These are phyloP conservation scores for Chlamydomonas schloesseri DNA, from an alignment of 139 green algal species.

Conservation along the genomic window DNA sequence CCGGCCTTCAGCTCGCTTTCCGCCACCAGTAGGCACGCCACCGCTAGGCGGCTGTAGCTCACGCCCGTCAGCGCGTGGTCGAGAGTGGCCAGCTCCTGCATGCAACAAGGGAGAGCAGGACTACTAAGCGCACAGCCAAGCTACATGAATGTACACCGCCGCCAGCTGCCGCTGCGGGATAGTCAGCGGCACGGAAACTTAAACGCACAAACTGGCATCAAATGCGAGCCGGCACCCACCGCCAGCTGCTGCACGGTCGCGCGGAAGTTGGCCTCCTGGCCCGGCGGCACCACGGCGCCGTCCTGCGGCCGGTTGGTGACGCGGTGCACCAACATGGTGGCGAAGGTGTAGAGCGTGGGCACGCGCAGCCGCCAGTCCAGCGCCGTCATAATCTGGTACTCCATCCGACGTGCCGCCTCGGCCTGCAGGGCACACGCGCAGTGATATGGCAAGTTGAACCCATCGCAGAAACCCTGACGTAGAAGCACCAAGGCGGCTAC, in stretches of 20 bases:
- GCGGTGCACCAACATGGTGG: conserved; percentile 6
- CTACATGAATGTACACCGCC: no score
- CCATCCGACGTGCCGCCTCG: conserved; percentile 18
- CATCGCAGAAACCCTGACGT: no score
- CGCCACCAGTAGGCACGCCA: conserved; percentile 16
- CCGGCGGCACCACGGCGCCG: conserved; percentile 11
- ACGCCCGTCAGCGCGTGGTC: conserved; percentile 11
- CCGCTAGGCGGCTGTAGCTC: conserved; percentile 1
- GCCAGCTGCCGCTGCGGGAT: no score
- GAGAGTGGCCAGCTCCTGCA: conserved; percentile 13
- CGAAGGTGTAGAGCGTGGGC: conserved; percentile 38
- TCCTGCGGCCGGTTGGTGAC: conserved; percentile 10
- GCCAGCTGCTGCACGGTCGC: not conserved
- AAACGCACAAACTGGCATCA: no score
- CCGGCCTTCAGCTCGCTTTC: conserved; percentile 40
- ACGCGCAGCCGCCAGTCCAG: conserved; percentile 23
- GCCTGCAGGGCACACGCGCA: not conserved
- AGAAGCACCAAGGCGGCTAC: no score
- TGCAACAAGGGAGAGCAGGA: not conserved
- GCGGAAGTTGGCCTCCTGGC: conserved; percentile 4
- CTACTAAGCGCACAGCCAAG: no score
- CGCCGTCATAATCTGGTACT: conserved; percentile 5
- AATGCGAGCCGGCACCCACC: no score
- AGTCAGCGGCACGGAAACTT: no score
- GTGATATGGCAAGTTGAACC: no score